Percentiles rank a stretch among this genome's conserved stretches.
Evolutionary conservation across 225 moss, liverwort and hornwort genomes (phyloP).

Genomic region (Antitrichia curtipendula): DNA sequence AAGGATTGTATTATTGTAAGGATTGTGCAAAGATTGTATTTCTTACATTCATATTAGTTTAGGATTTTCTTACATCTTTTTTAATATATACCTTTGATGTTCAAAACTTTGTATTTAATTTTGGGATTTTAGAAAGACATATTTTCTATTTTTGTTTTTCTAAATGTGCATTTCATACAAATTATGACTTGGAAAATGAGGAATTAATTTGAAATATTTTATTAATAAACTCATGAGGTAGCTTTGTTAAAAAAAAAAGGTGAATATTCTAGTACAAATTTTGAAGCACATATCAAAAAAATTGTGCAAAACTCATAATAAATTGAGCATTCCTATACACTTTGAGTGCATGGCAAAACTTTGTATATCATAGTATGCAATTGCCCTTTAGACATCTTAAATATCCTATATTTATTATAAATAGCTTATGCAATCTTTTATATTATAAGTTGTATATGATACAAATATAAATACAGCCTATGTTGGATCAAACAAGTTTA

Average conservation of each 20-base stretch:
- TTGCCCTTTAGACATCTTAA: no score
- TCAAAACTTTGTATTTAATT: background rate
- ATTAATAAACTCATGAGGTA: background rate
- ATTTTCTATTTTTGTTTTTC: background rate
- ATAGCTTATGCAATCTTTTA: background rate
- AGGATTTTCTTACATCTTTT: background rate
- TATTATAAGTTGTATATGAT: background rate
- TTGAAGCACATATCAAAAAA: background rate
- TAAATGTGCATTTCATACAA: background rate
- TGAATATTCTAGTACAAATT: no score
- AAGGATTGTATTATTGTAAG: no score
- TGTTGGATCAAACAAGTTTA: no score
- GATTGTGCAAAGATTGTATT: no score
- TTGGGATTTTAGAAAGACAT: accelerated
- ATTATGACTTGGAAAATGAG: accelerated
- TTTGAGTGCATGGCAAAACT: background rate
- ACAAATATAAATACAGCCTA: background rate
- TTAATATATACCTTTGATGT: background rate
- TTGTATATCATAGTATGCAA: accelerated
- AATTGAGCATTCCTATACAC: background rate
- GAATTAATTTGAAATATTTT: accelerated
- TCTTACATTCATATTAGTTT: background rate
- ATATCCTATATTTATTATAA: background rate
- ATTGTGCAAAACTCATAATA: background rate
- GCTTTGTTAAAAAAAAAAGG: no score